A percentile compares a stretch with the other conserved stretches of the same genome.
Evolutionary conservation across 169 alveolate species (phyloP).

Genomic region (Neospora caninum): DNA sequence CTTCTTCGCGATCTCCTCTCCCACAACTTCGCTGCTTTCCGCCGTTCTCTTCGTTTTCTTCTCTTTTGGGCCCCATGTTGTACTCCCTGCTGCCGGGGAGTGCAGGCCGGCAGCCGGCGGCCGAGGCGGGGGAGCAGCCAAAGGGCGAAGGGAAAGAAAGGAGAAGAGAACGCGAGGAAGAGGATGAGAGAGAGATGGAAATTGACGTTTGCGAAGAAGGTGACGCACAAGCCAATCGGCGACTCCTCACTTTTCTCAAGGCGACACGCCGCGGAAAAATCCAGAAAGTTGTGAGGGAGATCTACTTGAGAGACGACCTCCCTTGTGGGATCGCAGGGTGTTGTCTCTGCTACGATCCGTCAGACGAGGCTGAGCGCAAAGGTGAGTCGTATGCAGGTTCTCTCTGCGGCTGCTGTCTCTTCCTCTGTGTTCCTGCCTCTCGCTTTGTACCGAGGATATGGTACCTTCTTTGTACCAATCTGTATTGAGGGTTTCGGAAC

Average conservation of each 20-base stretch:
- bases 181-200: slow-evolving; percentile 5
- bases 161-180: slow-evolving; percentile 10
- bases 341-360: slow-evolving; percentile 59
- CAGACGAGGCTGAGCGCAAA: neutral
- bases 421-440: neutral
- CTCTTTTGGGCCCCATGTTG: neutral
- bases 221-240: neutral
- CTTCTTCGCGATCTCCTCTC: neutral
- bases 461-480: no score
- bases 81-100: neutral
- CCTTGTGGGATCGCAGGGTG: slow-evolving; percentile 75
- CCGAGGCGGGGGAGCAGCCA: neutral
- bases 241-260: slow-evolving; percentile 65
- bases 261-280: slow-evolving; percentile 78
- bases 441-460: neutral
- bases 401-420: neutral
- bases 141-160: neutral
- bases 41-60: neutral
- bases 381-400: neutral
- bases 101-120: neutral
- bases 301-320: slow-evolving; percentile 83
- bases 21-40: neutral
- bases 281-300: slow-evolving; percentile 79
- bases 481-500: no score
- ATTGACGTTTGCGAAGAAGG: neutral